Evolutionary conservation across 139 green algal genomes (phyloP).

Genomic region (Penium margaritaceum): DNA sequence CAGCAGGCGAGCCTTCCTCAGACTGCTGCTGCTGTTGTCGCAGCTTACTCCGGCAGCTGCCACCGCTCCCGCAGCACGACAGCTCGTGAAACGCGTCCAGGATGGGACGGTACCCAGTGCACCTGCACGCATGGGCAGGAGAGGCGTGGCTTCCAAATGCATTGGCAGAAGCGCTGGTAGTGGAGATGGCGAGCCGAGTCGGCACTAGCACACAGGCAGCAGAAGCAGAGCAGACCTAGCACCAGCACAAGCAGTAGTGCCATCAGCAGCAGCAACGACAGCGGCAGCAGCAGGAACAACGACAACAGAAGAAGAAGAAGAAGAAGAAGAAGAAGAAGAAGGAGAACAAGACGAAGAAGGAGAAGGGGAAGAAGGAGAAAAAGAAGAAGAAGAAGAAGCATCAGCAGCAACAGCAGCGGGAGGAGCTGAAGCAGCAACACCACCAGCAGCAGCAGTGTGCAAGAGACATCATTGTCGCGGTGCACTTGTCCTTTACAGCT

Average conservation of each 20-base stretch:
- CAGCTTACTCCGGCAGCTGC: no score
- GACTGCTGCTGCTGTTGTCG: no score
- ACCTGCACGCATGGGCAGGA: slow-evolving; percentile 52
- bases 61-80: not conserved
- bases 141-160: not conserved
- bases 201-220: no score
- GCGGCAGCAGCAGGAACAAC: not conserved
- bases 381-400: not conserved
- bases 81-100: slow-evolving; percentile 49
- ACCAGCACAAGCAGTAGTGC: not conserved
- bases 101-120: slow-evolving; percentile 71
- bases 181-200: no score
- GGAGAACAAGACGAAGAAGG: not conserved
- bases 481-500: no score
- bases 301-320: not conserved
- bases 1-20: no score
- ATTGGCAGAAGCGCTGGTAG: not conserved
- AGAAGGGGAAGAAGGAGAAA: not conserved
- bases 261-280: not conserved
- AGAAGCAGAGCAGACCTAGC: not conserved
- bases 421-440: not conserved
- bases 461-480: not conserved
- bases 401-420: not conserved
- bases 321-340: not conserved
- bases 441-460: not conserved